phyloP scores from a whole-genome alignment of 73 alveolate genomes.

The Urostyla sp. region DNA sequence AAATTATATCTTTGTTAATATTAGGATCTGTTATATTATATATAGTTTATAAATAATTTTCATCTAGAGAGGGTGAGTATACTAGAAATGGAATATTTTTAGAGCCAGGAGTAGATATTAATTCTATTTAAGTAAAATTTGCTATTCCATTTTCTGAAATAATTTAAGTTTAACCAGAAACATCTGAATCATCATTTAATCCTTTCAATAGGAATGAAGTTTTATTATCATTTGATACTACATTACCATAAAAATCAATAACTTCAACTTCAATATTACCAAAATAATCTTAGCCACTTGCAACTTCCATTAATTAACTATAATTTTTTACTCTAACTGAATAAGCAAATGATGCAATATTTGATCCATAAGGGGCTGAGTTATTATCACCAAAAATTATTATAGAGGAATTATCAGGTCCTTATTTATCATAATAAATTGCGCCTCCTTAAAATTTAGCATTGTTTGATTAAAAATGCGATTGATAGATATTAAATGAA shows the following conservation, averaged over 20 bases:
- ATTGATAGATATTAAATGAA: too few species aligned
- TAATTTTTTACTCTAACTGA: not conserved
- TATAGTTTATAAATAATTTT: not conserved
- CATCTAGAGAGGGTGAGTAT: slow-evolving; percentile 6
- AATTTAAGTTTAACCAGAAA: not conserved
- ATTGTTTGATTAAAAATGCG: too few species aligned
- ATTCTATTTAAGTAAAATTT: not conserved
- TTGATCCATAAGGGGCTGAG: slow-evolving; percentile 18
- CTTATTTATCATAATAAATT: not conserved
- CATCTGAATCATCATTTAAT: not conserved
- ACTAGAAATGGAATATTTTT: not conserved
- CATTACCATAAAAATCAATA: not conserved
- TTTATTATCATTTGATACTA: slow-evolving; percentile 11
- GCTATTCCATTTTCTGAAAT: not conserved
- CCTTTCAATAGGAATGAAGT: not conserved
- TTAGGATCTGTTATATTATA: too few species aligned
- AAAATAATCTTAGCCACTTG: slow-evolving; percentile 17
- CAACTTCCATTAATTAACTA: not conserved
- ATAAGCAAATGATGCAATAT: slow-evolving; percentile 4
- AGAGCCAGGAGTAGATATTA: slow-evolving; percentile 24
- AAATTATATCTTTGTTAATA: not conserved
- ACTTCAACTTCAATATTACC: slow-evolving; percentile 23
- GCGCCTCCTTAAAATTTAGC: slow-evolving; percentile 29
- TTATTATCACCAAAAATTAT: not conserved
- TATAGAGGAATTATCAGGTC: not conserved